These are phyloP conservation scores for Coelomomyces lativittatus DNA, from an alignment of 371 early-diverging fungal genomes.

Conservation along the genomic window DNA sequence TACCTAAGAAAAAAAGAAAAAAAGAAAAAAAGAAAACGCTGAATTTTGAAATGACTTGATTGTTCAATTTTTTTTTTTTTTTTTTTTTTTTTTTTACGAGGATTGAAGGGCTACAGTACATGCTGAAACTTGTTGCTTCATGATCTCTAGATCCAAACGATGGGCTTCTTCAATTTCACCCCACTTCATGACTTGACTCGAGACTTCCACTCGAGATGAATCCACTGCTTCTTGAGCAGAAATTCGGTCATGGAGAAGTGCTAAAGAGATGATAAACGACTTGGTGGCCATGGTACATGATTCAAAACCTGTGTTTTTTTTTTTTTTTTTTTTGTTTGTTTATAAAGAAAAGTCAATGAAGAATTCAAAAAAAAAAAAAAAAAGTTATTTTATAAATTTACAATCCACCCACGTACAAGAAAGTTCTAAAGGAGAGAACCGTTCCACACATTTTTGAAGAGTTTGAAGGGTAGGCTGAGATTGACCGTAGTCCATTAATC, in stretches of 20 bases:
- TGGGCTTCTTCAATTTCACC: slow-evolving; percentile 69
- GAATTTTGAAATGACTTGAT: no score
- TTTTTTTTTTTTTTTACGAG: no score
- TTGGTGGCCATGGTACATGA: slow-evolving; percentile 67
- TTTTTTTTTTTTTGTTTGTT: no score
- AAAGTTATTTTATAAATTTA: no score
- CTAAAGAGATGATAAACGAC: slow-evolving; percentile 71
- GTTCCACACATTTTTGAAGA: slow-evolving; percentile 28
- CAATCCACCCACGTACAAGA: no score
- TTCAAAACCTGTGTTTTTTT: slow-evolving; percentile 76
- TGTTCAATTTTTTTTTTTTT: no score
- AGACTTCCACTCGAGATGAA: slow-evolving; percentile 69
- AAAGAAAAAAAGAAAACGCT: no score
- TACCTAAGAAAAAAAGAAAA: no score
- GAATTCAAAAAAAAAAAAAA: no score
- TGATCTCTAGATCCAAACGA: background rate
- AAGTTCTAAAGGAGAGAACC: slow-evolving; percentile 47
- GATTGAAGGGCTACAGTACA: no score
- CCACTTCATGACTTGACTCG: slow-evolving; percentile 71
- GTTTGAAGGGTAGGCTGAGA: slow-evolving; percentile 30
- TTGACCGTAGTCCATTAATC: slow-evolving; percentile 52
- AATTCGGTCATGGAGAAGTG: slow-evolving; percentile 51
- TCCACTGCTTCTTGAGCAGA: slow-evolving; percentile 56
- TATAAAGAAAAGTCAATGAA: no score
- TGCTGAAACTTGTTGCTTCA: background rate